Evolutionary conservation across 208 protist genomes (phyloP).

Genomic region (Plasmodiophora brassicae): DNA sequence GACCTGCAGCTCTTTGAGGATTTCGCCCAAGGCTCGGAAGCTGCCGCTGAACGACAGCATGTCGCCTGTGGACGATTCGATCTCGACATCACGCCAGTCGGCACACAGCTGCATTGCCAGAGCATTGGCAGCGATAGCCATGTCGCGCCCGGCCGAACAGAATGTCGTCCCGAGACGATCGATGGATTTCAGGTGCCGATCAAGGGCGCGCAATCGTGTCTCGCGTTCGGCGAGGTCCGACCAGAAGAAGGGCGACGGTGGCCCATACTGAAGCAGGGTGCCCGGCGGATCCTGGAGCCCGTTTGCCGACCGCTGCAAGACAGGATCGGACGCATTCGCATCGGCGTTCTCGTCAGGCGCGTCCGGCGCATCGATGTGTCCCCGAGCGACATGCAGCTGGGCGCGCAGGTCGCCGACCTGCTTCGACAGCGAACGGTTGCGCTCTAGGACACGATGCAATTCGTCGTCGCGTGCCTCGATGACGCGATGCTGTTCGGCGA

Average conservation of each 20-base stretch:
- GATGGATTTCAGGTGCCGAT: background rate
- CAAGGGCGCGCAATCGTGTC: background rate
- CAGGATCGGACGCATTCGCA: too few relatives aligned
- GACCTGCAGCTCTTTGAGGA: background rate
- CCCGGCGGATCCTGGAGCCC: too few relatives aligned
- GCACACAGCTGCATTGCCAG: slow-evolving; percentile 18
- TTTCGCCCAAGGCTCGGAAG: background rate
- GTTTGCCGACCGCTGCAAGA: too few relatives aligned
- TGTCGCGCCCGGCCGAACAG: background rate
- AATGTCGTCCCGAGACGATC: slow-evolving; percentile 4
- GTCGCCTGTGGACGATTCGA: background rate
- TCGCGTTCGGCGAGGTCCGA: background rate
- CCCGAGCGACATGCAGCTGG: background rate
- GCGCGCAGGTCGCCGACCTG: background rate
- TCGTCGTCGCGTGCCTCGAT: slow-evolving; percentile 21
- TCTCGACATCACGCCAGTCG: slow-evolving; percentile 22
- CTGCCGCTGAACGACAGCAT: background rate
- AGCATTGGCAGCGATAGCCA: background rate
- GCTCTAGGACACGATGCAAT: slow-evolving; percentile 2
- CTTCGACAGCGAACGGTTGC: background rate
- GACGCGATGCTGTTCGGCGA: background rate
- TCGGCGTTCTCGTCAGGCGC: too few relatives aligned
- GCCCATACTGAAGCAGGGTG: too few relatives aligned
- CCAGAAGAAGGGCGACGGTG: slow-evolving; percentile 1
- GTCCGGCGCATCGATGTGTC: too few relatives aligned